These are phyloP conservation scores for Aspergillus brasiliensis DNA, from an alignment of 2,329 filamentous ascomycete species.

Conservation along the genomic window DNA sequence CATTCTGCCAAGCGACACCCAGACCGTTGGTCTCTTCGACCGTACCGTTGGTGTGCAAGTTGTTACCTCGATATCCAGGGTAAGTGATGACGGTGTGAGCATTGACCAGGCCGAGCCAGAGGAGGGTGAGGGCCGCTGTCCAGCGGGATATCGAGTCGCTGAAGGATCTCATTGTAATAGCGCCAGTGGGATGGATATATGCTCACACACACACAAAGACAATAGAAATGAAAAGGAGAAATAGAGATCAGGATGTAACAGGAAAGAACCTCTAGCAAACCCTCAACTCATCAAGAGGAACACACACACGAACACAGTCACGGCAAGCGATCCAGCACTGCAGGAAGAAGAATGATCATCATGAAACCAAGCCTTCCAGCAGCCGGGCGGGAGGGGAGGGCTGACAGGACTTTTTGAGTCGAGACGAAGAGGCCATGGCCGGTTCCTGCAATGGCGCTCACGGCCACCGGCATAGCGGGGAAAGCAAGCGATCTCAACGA, in stretches of 20 bases:
- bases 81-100: conserved; percentile 81
- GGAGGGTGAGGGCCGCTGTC: conserved; percentile 31
- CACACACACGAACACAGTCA: conserved; percentile 1
- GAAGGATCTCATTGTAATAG: conserved; percentile 28
- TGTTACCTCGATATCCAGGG: conserved; percentile 85
- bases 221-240: background rate
- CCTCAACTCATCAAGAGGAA: conserved; percentile 8
- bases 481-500: conserved; percentile 22
- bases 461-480: conserved; percentile 16
- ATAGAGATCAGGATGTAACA: conserved; percentile 10
- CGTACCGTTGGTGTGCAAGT: conserved; percentile 73
- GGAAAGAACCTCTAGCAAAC: conserved; percentile 1
- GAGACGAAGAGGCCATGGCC: conserved; percentile 16
- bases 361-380: conserved; percentile 26
- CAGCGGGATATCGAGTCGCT: conserved; percentile 32
- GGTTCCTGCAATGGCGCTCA: conserved; percentile 20
- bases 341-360: conserved; percentile 15
- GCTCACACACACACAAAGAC: no score
- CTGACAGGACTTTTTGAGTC: conserved; percentile 36
- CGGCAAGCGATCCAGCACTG: conserved; percentile 3
- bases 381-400: conserved; percentile 21
- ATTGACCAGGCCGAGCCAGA: conserved; percentile 43
- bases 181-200: background rate
- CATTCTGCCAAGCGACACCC: conserved; percentile 49
- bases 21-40: conserved; percentile 49